A percentile compares a stretch with the other conserved stretches of the same genome.
Conservation (phyloP, 2,329 filamentous ascomycete species). For the Ilyonectria robusta region DNA sequence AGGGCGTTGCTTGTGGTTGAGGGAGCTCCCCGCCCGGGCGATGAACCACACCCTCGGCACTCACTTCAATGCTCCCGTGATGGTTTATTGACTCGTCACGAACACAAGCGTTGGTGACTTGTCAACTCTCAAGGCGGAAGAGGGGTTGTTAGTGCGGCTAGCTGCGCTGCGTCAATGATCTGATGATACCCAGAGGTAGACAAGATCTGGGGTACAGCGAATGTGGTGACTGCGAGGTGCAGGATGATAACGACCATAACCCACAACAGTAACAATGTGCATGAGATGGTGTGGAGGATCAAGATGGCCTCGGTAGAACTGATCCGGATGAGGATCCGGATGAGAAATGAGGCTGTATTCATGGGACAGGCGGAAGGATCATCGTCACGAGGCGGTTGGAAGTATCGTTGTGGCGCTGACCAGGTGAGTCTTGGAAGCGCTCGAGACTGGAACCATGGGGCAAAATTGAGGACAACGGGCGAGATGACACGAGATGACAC, state of each 20-base stretch:
- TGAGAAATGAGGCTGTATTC: background rate
- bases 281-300: conserved; percentile 2
- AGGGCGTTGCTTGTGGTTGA: background rate
- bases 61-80: conserved; percentile 1
- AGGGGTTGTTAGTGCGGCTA: background rate
- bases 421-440: background rate
- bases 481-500: too few species aligned
- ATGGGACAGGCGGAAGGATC: background rate
- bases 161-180: background rate
- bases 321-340: conserved; percentile 13
- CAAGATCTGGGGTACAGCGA: background rate
- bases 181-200: too few species aligned
- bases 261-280: background rate
- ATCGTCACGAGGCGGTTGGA: background rate
- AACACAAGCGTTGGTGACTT: background rate
- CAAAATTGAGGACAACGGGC: background rate
- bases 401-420: conserved; percentile 4
- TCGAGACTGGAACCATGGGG: background rate
- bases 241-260: background rate
- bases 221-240: background rate
- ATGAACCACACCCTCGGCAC: conserved; percentile 2
- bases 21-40: background rate
- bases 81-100: background rate
- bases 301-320: conserved; percentile 10
- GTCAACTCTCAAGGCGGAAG: background rate